Base-by-base conservation (phyloP, 225 moss, liverwort and hornwort species). In the Pleurozium schreberi region DNA sequence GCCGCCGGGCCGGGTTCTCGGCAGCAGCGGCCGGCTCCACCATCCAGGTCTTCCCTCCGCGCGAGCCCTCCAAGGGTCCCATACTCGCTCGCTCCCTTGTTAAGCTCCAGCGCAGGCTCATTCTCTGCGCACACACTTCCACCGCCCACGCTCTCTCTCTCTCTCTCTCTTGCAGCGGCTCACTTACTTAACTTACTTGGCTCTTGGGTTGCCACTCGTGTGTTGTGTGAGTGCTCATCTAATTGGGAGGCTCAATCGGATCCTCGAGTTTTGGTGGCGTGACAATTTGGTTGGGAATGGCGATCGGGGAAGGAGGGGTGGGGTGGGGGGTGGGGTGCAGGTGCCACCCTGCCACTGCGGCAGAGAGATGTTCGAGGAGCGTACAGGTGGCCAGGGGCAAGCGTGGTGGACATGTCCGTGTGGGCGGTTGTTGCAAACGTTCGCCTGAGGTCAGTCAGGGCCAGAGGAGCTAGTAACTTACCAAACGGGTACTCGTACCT, bases 21-120 rank as follows among this genome's bases (percentile, higher is more conserved):
- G 90, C 71, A 63, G 88, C 82, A 81, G 85, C 90, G 86, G 88
- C 88, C 86, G 92, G 92, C 88, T 90, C 92, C 92, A 92, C 90
- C 92, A 90, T 86, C 66, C 49, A 49, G 83, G 83, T 64, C 49
- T 66, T 60, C 66, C 63, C 74, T 43, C 63, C 87, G 90, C 83
- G 84, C 86, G 66, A 38, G 82, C 19, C 19, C 34, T 49, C 3
- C 57, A 11, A 42, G 84, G 69, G 69, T 40, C 84, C 83, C 83
- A 31, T 66, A 64, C 66, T 18, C 38, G 83, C 45, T 47, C 33
- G 73, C 57, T 18, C 82, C 83, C 78, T 87, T 84, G 90, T 90
- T 65, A 86, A 88, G 85, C 88, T 86, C 82, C 22, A 53, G 76
- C 90, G 86, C 83, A 81, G 84, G 86, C 85, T 86, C 90, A 88